phyloP scores from a whole-genome alignment of 306 rosid genomes.

The Cucumis cinereus region DNA sequence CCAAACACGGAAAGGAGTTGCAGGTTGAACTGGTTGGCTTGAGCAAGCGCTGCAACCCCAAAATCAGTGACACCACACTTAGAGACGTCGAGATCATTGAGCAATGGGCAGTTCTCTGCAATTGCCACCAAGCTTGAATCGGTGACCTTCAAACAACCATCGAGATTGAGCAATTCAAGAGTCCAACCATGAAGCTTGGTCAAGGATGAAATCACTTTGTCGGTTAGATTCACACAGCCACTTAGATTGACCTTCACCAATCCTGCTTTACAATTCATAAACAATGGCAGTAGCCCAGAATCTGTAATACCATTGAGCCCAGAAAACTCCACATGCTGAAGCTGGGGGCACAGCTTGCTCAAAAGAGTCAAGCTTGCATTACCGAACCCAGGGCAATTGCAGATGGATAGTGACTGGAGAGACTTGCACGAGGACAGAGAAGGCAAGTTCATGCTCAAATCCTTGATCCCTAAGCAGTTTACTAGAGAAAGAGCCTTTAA shows the following conservation, averaged over 20 bases:
- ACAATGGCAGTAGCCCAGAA: conserved; percentile 44
- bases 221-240: conserved; percentile 60
- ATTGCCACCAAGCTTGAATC: conserved; percentile 57
- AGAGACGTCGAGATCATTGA: conserved; percentile 70
- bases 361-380: conserved; percentile 37
- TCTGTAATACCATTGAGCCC: conserved; percentile 68
- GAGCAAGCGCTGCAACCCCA: conserved; percentile 54
- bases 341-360: conserved; percentile 65
- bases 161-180: conserved; percentile 53
- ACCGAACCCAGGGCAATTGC: conserved; percentile 82
- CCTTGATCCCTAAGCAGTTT: conserved; percentile 76
- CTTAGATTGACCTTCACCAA: conserved; percentile 58
- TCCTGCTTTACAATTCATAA: conserved; percentile 58
- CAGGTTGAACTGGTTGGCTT: conserved; percentile 30
- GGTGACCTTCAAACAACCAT: conserved; percentile 45
- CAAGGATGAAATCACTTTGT: conserved; percentile 39
- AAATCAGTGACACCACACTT: conserved; percentile 54
- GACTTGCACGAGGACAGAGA: conserved; percentile 34
- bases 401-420: conserved; percentile 42
- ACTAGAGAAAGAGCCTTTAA: conserved; percentile 54
- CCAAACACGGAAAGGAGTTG: conserved; percentile 65
- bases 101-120: conserved; percentile 48
- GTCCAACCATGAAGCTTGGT: conserved; percentile 59
- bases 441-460: conserved; percentile 34
- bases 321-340: conserved; percentile 50